Percentiles rank a stretch among this genome's conserved stretches.
Evolutionary conservation across 2,329 filamentous ascomycete genomes (phyloP).

Genomic region (Ustilaginoidea virens): DNA sequence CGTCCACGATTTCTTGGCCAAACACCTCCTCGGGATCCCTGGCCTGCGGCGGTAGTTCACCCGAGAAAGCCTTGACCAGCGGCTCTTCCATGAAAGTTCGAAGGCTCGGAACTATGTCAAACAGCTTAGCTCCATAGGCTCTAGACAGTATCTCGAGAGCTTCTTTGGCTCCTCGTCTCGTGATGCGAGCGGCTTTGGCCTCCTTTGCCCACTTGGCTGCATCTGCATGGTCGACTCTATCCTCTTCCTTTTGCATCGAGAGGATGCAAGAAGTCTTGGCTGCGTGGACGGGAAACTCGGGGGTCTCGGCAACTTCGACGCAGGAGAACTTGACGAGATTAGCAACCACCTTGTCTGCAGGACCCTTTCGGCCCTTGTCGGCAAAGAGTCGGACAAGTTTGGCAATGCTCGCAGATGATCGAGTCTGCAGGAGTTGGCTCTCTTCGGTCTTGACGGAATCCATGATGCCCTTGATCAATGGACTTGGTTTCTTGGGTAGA

Average conservation of each 20-base stretch:
- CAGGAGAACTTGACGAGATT: slow-evolving; percentile 97
- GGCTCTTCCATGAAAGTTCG: slow-evolving; percentile 69
- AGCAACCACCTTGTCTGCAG: slow-evolving; percentile 88
- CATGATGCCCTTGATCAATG: slow-evolving; percentile 94
- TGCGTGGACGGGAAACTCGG: slow-evolving; percentile 79
- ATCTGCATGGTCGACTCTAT: slow-evolving; percentile 82
- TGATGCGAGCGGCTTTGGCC: slow-evolving; percentile 76
- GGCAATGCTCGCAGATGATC: slow-evolving; percentile 74
- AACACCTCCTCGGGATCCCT: slow-evolving; percentile 57
- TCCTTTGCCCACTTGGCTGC: slow-evolving; percentile 81
- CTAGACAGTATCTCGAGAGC: slow-evolving; percentile 75
- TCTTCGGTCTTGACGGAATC: slow-evolving; percentile 95
- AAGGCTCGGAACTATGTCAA: slow-evolving; percentile 75
- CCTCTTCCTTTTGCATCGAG: slow-evolving; percentile 93
- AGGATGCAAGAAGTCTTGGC: slow-evolving; percentile 66
- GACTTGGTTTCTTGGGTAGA: slow-evolving; percentile 83
- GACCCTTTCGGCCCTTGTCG: slow-evolving; percentile 59
- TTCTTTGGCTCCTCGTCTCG: slow-evolving; percentile 83
- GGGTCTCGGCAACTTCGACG: slow-evolving; percentile 93
- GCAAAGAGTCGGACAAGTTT: slow-evolving; percentile 78
- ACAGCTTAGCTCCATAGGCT: slow-evolving; percentile 62
- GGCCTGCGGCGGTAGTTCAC: slow-evolving; percentile 56
- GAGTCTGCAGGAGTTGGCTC: slow-evolving; percentile 71
- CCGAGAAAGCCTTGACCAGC: slow-evolving; percentile 57
- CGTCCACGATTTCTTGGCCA: slow-evolving; percentile 88